These are phyloP conservation scores for Aegle marmelos DNA, from an alignment of 345 rosid genomes.

Conservation along the genomic window DNA sequence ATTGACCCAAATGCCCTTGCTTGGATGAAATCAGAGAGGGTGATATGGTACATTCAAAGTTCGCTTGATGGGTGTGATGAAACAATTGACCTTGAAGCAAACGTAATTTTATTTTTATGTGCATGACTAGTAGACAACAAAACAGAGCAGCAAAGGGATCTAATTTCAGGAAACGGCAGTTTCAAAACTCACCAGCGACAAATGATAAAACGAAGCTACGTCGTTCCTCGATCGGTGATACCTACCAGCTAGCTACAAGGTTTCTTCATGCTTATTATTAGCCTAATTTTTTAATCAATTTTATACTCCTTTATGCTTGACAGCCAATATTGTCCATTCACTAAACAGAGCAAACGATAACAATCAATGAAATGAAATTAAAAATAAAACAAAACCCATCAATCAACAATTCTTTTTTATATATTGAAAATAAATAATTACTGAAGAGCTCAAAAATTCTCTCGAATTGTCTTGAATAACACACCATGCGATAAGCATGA, in stretches of 20 bases:
- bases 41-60: neutral
- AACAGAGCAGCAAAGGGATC: neutral
- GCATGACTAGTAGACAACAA: neutral
- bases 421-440: too few species aligned
- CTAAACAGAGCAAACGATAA: neutral
- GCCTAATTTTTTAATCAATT: neutral
- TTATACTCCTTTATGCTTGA: neutral
- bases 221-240: neutral
- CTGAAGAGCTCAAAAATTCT: neutral
- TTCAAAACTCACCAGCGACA: neutral
- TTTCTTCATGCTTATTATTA: neutral
- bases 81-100: neutral
- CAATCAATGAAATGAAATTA: neutral
- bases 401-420: too few species aligned
- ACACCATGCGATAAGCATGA: neutral
- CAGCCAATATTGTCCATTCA: neutral
- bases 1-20: neutral
- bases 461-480: neutral
- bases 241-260: conserved; percentile 26
- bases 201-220: conserved; percentile 5
- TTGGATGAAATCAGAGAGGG: neutral
- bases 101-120: neutral
- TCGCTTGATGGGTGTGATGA: neutral
- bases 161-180: neutral
- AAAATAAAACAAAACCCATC: too few species aligned